Conservation (phyloP, 257 asterid genomes). For the Solanum neorickii region DNA sequence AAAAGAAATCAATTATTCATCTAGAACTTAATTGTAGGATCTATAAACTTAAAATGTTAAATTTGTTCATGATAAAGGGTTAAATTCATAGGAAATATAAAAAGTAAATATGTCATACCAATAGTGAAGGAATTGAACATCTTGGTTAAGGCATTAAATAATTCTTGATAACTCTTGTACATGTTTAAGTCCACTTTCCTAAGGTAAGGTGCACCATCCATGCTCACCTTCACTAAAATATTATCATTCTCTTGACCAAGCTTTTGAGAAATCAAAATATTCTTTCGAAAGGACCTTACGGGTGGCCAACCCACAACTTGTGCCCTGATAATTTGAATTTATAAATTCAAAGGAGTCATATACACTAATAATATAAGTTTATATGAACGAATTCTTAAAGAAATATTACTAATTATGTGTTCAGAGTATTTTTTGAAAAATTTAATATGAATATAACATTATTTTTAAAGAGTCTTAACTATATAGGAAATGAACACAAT, state of each 20-base stretch:
- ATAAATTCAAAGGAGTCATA: not conserved
- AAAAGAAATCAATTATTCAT: not conserved
- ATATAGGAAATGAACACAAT: not conserved
- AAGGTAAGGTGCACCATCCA: conserved; percentile 8
- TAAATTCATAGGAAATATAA: not conserved
- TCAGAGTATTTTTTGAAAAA: not conserved
- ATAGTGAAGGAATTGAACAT: conserved; percentile 29
- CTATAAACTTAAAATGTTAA: not conserved
- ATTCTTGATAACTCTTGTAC: conserved; percentile 22
- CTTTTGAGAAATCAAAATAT: not conserved
- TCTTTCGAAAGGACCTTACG: conserved; percentile 22
- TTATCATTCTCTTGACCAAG: conserved; percentile 2
- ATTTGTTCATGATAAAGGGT: not conserved
- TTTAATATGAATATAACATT: not conserved
- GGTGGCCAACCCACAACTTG: conserved; percentile 39
- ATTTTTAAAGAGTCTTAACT: not conserved
- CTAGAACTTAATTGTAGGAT: not conserved
- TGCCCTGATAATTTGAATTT: conserved; percentile 5
- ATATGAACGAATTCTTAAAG: not conserved
- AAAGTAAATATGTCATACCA: conserved; percentile 2
- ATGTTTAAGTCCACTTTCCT: conserved; percentile 33
- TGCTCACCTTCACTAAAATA: conserved; percentile 21
- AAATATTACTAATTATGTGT: not conserved
- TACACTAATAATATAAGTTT: not conserved
- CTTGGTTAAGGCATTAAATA: conserved; percentile 24